Conservation (phyloP, 768 basidiomycete species). For the Amanita molliuscula region DNA sequence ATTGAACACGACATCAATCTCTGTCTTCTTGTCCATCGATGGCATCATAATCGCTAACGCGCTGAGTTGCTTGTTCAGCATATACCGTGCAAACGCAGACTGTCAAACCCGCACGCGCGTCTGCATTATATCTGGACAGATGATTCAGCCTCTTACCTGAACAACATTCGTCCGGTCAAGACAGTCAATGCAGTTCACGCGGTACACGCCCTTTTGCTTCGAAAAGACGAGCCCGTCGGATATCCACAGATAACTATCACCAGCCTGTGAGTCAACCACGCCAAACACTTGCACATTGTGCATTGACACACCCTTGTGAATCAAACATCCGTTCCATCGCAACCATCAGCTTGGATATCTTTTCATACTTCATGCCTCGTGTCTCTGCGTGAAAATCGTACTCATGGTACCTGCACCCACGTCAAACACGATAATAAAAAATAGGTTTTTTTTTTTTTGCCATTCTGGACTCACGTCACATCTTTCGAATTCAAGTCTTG, state of each 20-base stretch:
- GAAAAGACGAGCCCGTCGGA: conserved; percentile 61
- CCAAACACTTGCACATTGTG: background rate
- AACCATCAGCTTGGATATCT: conserved; percentile 69
- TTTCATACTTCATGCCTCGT: conserved; percentile 96
- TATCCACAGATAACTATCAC: conserved; percentile 69
- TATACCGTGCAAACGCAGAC: conserved; percentile 86
- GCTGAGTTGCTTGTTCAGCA: conserved; percentile 66
- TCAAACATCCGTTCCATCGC: conserved; percentile 69
- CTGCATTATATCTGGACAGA: background rate
- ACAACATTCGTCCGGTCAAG: conserved; percentile 94
- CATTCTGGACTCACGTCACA: conserved; percentile 34
- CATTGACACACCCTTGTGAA: conserved; percentile 53
- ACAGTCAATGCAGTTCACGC: conserved; percentile 94
- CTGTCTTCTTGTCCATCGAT: conserved; percentile 39
- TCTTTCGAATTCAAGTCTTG: conserved; percentile 44
- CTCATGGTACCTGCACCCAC: conserved; percentile 50
- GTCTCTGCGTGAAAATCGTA: conserved; percentile 95
- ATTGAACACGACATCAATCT: conserved; percentile 69
- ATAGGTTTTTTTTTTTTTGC: background rate
- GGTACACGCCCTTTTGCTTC: conserved; percentile 77
- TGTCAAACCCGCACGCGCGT: conserved; percentile 17
- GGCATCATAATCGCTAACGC: conserved; percentile 60
- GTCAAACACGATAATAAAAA: background rate
- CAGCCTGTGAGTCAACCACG: conserved; percentile 1
- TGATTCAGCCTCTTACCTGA: conserved; percentile 37